Percentiles rank a stretch among this genome's conserved stretches.
Evolutionary conservation across 768 basidiomycete genomes (phyloP).

Genomic region (Rhizopogon vesiculosus): DNA sequence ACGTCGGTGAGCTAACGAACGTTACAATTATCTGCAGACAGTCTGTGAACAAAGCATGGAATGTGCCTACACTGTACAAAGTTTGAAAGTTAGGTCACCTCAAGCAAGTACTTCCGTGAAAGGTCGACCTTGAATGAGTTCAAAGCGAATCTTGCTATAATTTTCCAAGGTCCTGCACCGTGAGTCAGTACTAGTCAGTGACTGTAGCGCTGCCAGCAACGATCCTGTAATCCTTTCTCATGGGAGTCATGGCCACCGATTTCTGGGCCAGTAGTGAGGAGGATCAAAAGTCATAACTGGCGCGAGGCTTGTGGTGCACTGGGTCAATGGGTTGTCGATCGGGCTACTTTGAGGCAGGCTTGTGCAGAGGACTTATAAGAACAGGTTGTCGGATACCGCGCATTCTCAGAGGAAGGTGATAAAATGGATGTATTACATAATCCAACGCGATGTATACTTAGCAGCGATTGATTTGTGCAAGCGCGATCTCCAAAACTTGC

Average conservation of each 20-base stretch:
- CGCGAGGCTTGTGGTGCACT: conserved; percentile 11
- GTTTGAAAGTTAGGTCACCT: too few species aligned
- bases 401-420: conserved; percentile 34
- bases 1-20: conserved; percentile 36
- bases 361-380: conserved; percentile 70
- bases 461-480: background rate
- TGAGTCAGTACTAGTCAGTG: too few species aligned
- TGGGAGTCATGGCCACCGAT: conserved; percentile 68
- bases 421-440: background rate
- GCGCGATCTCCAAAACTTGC: background rate
- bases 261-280: conserved; percentile 87
- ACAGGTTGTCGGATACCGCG: conserved; percentile 50
- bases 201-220: too few species aligned
- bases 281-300: conserved; percentile 4
- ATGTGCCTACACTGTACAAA: background rate
- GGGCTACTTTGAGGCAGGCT: conserved; percentile 68
- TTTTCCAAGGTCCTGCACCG: too few species aligned
- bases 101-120: too few species aligned
- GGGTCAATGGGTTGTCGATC: conserved; percentile 80
- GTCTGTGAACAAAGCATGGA: conserved; percentile 12
- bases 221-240: too few species aligned
- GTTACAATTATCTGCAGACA: conserved; percentile 7
- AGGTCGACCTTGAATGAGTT: too few species aligned
- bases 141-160: too few species aligned
- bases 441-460: background rate